Percentiles rank a stretch among this genome's conserved stretches.
phyloP scores from a whole-genome alignment of 768 basidiomycete genomes.

The Amanita exitialis region DNA sequence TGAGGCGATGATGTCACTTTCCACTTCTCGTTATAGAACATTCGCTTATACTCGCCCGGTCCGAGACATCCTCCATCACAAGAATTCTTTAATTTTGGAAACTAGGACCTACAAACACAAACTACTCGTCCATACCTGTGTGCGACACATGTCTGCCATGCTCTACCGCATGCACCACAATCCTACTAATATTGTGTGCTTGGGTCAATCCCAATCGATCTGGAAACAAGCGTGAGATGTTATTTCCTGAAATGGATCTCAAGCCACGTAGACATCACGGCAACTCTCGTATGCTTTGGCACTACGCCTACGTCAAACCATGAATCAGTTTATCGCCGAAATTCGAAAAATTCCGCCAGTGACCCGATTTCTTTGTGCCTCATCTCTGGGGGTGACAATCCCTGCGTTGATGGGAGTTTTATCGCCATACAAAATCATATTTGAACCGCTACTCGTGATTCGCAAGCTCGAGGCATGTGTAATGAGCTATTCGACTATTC shows the following conservation, averaged over 20 bases:
- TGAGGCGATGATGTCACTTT: not conserved
- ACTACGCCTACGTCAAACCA: slow-evolving; percentile 10
- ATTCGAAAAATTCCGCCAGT: slow-evolving; percentile 78
- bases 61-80: not conserved
- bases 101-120: no score
- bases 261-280: not conserved
- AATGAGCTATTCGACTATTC: not conserved
- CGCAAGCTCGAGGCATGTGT: slow-evolving; percentile 42
- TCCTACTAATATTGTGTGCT: no score
- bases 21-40: no score
- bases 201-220: no score
- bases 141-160: no score
- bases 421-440: slow-evolving; percentile 43
- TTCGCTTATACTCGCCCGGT: no score
- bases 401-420: slow-evolving; percentile 47
- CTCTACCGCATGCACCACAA: no score
- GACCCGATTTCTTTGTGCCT: slow-evolving; percentile 58
- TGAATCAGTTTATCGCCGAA: slow-evolving; percentile 46
- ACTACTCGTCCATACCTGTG: no score
- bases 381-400: slow-evolving; percentile 50
- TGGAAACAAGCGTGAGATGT: not conserved
- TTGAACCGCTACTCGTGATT: slow-evolving; percentile 33
- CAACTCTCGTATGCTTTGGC: no score
- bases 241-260: not conserved
- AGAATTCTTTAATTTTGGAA: no score